These are phyloP conservation scores for Eucalyptus melliodora DNA, from an alignment of 345 rosid species.

Conservation along the genomic window DNA sequence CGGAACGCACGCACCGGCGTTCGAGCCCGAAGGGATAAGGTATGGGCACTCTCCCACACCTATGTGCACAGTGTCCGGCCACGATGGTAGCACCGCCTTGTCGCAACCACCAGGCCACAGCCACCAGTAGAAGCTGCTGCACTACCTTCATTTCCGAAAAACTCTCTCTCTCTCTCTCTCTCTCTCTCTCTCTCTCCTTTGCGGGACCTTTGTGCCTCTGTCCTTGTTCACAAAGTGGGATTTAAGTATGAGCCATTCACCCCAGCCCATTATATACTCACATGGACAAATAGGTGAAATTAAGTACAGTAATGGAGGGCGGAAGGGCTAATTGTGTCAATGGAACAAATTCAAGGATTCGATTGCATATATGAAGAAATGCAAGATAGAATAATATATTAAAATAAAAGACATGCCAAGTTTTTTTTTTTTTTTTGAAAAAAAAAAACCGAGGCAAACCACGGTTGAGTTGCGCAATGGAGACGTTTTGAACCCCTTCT, in stretches of 20 bases:
- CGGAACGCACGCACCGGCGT: accelerated
- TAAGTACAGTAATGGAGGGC: too few species aligned
- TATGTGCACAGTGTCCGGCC: neutral
- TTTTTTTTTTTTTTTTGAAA: too few species aligned
- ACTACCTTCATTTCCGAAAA: neutral
- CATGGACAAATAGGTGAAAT: neutral
- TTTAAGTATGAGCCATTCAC: neutral
- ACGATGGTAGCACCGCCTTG: neutral
- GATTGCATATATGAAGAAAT: too few species aligned
- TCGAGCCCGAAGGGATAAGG: neutral
- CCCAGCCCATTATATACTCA: neutral
- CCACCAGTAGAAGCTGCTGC: neutral
- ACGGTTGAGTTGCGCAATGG: too few species aligned
- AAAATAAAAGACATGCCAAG: neutral
- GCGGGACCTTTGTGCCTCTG: neutral
- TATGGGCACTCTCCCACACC: neutral
- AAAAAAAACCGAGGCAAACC: too few species aligned
- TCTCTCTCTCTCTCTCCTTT: too few species aligned
- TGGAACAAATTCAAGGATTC: too few species aligned
- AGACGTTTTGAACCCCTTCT: too few species aligned
- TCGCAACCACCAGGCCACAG: neutral
- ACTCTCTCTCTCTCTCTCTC: neutral
- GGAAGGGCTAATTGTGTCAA: too few species aligned
- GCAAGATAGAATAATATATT: too few species aligned
- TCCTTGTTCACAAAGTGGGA: neutral